These are phyloP conservation scores for Phytopythium delawarense DNA, from an alignment of 352 stramenopile species.

Conservation along the genomic window DNA sequence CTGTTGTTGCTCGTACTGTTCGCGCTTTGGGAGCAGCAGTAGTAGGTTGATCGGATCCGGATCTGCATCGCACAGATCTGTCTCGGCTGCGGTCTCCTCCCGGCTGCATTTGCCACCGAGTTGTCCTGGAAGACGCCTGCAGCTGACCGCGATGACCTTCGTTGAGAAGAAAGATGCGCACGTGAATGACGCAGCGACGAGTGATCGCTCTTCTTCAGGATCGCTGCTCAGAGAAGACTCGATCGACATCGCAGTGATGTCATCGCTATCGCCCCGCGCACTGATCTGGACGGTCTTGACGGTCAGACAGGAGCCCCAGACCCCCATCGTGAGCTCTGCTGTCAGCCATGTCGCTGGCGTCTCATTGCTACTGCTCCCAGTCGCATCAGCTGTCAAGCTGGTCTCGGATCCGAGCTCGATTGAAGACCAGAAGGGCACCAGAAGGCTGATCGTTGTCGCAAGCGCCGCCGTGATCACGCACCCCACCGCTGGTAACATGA, in stretches of 20 bases:
- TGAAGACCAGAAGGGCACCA: conserved; percentile 57
- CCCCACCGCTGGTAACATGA: conserved; percentile 20
- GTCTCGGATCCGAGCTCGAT: conserved; percentile 11
- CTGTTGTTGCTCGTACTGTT: not conserved
- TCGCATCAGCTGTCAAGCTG: not conserved
- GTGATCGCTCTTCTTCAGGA: not conserved
- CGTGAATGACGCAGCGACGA: conserved; percentile 29
- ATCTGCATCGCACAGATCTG: not conserved
- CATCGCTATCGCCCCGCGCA: not conserved
- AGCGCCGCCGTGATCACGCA: conserved; percentile 28
- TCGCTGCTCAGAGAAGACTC: not conserved
- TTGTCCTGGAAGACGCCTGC: not conserved
- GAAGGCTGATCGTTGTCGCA: conserved; percentile 30
- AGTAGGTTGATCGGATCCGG: not conserved
- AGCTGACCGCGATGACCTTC: conserved; percentile 22
- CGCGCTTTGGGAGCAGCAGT: not conserved
- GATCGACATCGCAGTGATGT: not conserved
- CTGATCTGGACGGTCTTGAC: conserved; percentile 19
- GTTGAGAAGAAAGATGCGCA: conserved; percentile 35
- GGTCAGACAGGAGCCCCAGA: conserved; percentile 56
- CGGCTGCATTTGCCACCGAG: not conserved
- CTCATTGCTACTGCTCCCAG: conserved; percentile 1
- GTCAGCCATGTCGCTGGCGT: conserved; percentile 9
- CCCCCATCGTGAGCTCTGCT: conserved; percentile 39
- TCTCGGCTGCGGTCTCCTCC: not conserved